These are phyloP conservation scores for Amanita rubescens DNA, from an alignment of 768 basidiomycete genomes.

Conservation along the genomic window DNA sequence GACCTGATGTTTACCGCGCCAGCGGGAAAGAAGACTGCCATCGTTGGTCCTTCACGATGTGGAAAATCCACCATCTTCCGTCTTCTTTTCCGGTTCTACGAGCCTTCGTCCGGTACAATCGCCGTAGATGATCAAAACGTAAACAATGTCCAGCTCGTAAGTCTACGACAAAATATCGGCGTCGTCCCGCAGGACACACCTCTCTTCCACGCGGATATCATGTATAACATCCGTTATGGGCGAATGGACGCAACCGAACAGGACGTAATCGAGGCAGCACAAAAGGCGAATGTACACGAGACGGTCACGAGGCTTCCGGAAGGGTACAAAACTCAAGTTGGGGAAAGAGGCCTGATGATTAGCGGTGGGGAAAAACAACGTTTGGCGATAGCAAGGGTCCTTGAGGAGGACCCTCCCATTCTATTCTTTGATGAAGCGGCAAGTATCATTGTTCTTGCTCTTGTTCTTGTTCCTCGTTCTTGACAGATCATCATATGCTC, in stretches of 20 bases:
- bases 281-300: slow-evolving; percentile 81
- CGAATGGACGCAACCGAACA: slow-evolving; percentile 81
- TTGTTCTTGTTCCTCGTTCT: too few relatives aligned
- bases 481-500: slow-evolving; percentile 1
- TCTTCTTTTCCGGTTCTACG: slow-evolving; percentile 91
- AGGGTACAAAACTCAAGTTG: slow-evolving; percentile 85
- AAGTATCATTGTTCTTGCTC: too few relatives aligned
- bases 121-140: slow-evolving; percentile 86
- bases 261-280: slow-evolving; percentile 78
- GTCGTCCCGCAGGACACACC: slow-evolving; percentile 99
- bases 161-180: slow-evolving; percentile 70
- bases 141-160: slow-evolving; percentile 58
- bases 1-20: slow-evolving; percentile 86
- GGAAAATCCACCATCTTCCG: slow-evolving; percentile 97
- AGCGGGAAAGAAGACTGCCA: slow-evolving; percentile 93
- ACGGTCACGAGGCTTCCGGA: slow-evolving; percentile 78
- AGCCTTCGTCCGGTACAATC: slow-evolving; percentile 75
- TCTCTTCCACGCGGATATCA: slow-evolving; percentile 89
- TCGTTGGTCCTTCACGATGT: slow-evolving; percentile 95
- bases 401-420: slow-evolving; percentile 93
- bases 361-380: slow-evolving; percentile 98
- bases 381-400: slow-evolving; percentile 84
- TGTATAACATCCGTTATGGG: slow-evolving; percentile 96
- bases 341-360: slow-evolving; percentile 96
- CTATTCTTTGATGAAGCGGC: slow-evolving; percentile 98